Percentiles rank a stretch among this genome's conserved stretches.
These are phyloP conservation scores for Stephania yunnanensis DNA, from an alignment of 164 flowering plant genomes.

Conservation along the genomic window DNA sequence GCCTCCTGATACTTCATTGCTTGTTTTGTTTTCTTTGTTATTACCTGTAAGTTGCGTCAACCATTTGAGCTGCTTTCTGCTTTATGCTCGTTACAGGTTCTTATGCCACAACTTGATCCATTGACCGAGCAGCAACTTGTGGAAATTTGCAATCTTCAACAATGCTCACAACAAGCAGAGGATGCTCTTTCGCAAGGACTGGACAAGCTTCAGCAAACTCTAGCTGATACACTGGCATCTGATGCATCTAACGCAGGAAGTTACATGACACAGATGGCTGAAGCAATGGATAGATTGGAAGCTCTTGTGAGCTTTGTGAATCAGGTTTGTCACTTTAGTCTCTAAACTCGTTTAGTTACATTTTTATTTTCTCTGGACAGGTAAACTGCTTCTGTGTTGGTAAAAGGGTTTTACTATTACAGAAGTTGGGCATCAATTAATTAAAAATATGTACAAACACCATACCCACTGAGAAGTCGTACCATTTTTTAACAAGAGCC, in stretches of 20 bases:
- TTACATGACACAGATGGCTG: constrained; percentile 49
- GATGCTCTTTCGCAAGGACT: constrained; percentile 93
- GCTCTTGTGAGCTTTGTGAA: constrained; percentile 61
- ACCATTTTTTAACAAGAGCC: too few species aligned
- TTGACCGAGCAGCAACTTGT: constrained; percentile 58
- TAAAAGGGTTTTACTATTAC: too few species aligned
- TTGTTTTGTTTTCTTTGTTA: not conserved
- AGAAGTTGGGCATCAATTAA: too few species aligned
- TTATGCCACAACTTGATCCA: constrained; percentile 61
- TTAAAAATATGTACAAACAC: too few species aligned
- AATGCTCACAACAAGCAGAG: constrained; percentile 92
- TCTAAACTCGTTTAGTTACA: too few species aligned
- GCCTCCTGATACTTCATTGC: not conserved
- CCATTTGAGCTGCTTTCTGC: not conserved
- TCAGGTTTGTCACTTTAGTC: constrained; percentile 41
- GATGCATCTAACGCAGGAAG: constrained; percentile 49
- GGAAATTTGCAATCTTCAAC: constrained; percentile 49
- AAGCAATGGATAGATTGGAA: constrained; percentile 69
- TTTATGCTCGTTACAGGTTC: constrained; percentile 48
- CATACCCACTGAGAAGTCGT: too few species aligned
- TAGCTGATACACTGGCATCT: constrained; percentile 51
- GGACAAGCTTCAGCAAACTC: constrained; percentile 72
- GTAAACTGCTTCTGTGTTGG: too few species aligned
- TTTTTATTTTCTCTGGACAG: too few species aligned
- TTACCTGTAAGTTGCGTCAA: not conserved